Conservation (phyloP, 78 protist species). For the Dictyostelium capitatum region DNA sequence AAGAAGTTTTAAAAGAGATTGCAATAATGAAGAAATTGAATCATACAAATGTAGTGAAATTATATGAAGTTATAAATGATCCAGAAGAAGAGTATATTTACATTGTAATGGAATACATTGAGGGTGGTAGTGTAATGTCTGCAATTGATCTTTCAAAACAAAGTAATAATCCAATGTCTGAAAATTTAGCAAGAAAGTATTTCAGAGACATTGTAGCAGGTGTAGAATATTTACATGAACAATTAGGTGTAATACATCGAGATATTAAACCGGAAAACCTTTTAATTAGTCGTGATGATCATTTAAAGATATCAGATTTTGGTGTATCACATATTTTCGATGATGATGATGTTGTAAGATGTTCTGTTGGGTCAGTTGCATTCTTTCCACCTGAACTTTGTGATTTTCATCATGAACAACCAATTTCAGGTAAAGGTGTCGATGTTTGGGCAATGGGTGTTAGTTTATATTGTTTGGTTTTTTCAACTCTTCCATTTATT, state of each 20-base stretch:
- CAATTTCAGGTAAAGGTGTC: constrained; percentile 72
- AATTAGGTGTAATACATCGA: constrained; percentile 82
- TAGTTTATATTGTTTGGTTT: constrained; percentile 78
- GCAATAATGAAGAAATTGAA: constrained; percentile 91
- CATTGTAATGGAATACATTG: constrained; percentile 73
- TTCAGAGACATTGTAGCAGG: constrained; percentile 83
- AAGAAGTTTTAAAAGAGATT: constrained; percentile 86
- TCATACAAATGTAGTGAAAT: constrained; percentile 90
- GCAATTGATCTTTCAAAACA: not conserved
- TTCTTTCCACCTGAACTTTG: constrained; percentile 86
- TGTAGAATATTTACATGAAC: constrained; percentile 83
- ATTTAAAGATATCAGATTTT: constrained; percentile 86
- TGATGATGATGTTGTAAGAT: constrained; percentile 31
- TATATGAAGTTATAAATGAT: constrained; percentile 94
- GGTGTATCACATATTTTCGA: constrained; percentile 82
- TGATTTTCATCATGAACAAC: not conserved
- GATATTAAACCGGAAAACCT: constrained; percentile 90
- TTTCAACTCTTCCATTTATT: constrained; percentile 61
- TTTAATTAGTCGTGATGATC: constrained; percentile 73
- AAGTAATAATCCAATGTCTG: constrained; percentile 9
- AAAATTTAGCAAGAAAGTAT: constrained; percentile 81
- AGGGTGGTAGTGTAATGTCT: constrained; percentile 65
- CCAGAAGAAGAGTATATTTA: constrained; percentile 79
- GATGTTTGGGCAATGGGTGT: constrained; percentile 83
- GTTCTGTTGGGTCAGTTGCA: constrained; percentile 88